Base-by-base conservation (phyloP, 805 yeast species). In the Pichia gijzeniarum region DNA sequence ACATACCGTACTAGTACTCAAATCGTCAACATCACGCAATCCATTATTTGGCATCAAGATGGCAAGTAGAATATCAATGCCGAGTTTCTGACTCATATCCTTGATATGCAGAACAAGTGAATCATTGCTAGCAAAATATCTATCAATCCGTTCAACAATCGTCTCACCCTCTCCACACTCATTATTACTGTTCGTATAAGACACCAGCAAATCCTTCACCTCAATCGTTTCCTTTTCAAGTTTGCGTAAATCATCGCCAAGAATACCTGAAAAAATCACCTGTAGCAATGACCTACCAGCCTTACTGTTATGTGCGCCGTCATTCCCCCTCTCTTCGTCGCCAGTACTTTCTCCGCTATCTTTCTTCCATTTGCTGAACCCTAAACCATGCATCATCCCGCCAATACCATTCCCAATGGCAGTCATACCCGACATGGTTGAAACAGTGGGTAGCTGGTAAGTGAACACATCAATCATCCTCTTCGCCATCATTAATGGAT, bases 401-500 rank as follows among this genome's bases (percentile, higher is more conserved):
- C 44, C 41, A 14, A 44, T 38, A 33, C 48, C 44, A 25, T n/a
- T 27, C 19, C 48, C 38, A 34, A 44, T 44, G 3, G 43, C 47
- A 38, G 30, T 44, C 2, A 44, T 43, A 35, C 40, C 37, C 2
- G 38, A 8, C 2, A 40, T 28, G 58, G 60, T 41, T 14, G 41
- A 27, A 20, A 86, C 85, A 57, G 80, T 73, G 1, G 68, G 69
- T 30, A 88, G 85, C 53, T 80, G 86, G n/a, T 84, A 86, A 68
- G 93, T 77, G 53, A 91, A 79, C 48, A 91, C 61, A 55, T 88
- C 96, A 31, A 90, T 75, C 60, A 91, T 67, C 19, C 82, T 78
- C 49, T 89, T 85, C 68, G 87, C 79, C 22, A 91, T 80, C 35
- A 82, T 77, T 65, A 89, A 78, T 2, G 99, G 98, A 58, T 91